Percentiles rank a stretch among this genome's conserved stretches.
phyloP scores from a whole-genome alignment of 495 filamentous ascomycete species.

The Penicillium waksmanii region DNA sequence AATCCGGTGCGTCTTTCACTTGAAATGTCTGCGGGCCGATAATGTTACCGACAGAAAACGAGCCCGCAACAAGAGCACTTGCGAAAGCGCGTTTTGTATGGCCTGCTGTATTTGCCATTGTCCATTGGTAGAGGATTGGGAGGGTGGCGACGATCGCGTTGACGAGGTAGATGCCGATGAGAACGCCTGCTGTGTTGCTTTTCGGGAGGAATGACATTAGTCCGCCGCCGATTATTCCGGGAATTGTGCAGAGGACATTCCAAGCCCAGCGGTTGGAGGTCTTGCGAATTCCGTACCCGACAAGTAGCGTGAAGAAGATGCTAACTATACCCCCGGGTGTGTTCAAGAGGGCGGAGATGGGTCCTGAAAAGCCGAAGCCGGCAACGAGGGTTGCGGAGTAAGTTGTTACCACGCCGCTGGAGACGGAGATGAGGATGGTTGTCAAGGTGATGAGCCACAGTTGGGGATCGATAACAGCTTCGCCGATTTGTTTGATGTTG shows the following conservation, averaged over 20 bases:
- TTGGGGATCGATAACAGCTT: slow-evolving; percentile 37
- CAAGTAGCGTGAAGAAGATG: slow-evolving; percentile 57
- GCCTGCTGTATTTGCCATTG: slow-evolving; percentile 50
- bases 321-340: slow-evolving; percentile 66
- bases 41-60: slow-evolving; percentile 67
- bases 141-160: slow-evolving; percentile 54
- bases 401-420: slow-evolving; percentile 62
- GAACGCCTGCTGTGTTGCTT: slow-evolving; percentile 48
- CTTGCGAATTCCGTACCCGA: slow-evolving; percentile 49
- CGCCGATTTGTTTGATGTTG: slow-evolving; percentile 38
- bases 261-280: slow-evolving; percentile 56
- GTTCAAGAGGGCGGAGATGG: slow-evolving; percentile 62
- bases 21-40: slow-evolving; percentile 71
- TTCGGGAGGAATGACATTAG: slow-evolving; percentile 63
- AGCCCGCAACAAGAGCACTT: slow-evolving; percentile 58
- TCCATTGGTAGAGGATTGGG: slow-evolving; percentile 53
- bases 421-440: slow-evolving; percentile 50
- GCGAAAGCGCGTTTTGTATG: slow-evolving; percentile 57
- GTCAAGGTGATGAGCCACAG: slow-evolving; percentile 45
- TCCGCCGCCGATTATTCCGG: slow-evolving; percentile 57
- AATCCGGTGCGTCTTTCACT: slow-evolving; percentile 59
- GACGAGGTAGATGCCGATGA: slow-evolving; percentile 68
- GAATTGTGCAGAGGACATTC: slow-evolving; percentile 47
- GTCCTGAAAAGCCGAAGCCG: slow-evolving; percentile 57
- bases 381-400: slow-evolving; percentile 64